Base-by-base conservation (phyloP, 306 rosid genomes). In the Castanea crenata region DNA sequence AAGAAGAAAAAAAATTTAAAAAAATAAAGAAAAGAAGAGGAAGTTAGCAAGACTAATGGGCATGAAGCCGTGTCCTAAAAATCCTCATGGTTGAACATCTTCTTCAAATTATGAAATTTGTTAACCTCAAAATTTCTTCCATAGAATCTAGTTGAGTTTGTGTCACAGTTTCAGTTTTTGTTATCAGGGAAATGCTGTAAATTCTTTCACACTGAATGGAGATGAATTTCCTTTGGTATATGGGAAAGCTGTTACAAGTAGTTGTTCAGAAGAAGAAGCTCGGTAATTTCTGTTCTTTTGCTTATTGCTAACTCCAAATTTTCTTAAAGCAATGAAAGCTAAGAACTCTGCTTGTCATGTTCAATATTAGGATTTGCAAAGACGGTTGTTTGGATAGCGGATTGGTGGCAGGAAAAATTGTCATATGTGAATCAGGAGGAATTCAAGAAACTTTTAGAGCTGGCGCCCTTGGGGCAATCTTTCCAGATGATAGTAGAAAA, bases 371-470 rank as follows among this genome's bases (percentile, higher is more conserved):
- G 38, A 6, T n/a, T 0, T 72, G 80, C 25, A 5, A 0, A 5
- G 44, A 5, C 8, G 6, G 6, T 38, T 79, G 78, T 32, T 19
- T 79, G 8, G 73, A 79, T 3, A 13, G 6, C 4, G 14, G 70
- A 23, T 21, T 58, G 55, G 74, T 81, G 25, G 61, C 78, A 79
- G 90, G 87, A 29, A 84, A 84, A 70, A 82, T 86, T 34, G 84
- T 86, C n/a, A 5, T 80, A 14, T 86, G 88, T 3, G 0, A 21
- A 0, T 13, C 13, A 11, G 3, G 5, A 15, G 77, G 76, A 58
- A 15, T 12, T 10, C 1, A 6, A 4, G 49, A 55, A 29, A 80
- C 85, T 9, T 32, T 5, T 0, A 21, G 5, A 14, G 75, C 52
- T 5, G 84, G 82, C 18, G 86, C 86, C 51, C 4, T 35, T 14